Evolutionary conservation across 352 stramenopile genomes (phyloP).

Genomic region (Pythium grandisporangium): DNA sequence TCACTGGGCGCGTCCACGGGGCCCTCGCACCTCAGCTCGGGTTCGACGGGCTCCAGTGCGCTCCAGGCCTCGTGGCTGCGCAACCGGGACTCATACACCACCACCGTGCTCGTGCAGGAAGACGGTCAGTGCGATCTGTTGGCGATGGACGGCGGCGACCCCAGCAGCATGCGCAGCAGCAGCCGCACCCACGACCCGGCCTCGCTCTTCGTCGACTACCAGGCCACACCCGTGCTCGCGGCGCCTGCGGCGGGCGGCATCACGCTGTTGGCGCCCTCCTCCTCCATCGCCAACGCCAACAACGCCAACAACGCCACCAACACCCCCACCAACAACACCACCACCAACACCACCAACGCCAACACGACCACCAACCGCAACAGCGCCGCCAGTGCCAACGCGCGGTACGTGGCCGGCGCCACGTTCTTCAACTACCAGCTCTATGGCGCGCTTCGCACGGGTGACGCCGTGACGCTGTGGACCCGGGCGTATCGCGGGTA

Average conservation of each 20-base stretch:
- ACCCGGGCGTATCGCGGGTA: constrained; percentile 9
- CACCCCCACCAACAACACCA: constrained; percentile 8
- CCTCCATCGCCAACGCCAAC: too few species aligned
- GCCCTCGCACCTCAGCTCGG: too few species aligned
- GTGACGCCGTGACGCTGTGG: constrained; percentile 11
- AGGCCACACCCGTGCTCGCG: neutral
- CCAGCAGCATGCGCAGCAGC: too few species aligned
- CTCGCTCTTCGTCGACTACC: neutral
- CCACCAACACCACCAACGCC: constrained; percentile 1
- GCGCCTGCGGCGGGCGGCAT: too few species aligned
- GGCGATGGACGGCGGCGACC: neutral
- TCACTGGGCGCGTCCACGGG: too few species aligned
- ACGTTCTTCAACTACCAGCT: constrained; percentile 24
- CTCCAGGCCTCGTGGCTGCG: too few species aligned
- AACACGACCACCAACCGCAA: constrained; percentile 4
- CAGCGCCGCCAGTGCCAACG: neutral
- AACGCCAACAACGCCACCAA: too few species aligned
- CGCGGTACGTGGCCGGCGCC: constrained; percentile 15
- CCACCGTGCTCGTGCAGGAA: constrained; percentile 1
- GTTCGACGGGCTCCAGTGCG: too few species aligned
- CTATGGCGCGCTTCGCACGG: constrained; percentile 12
- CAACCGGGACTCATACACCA: too few species aligned
- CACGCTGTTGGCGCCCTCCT: too few species aligned
- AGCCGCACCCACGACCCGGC: neutral
- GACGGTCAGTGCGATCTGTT: neutral